These are phyloP conservation scores for Coffea humblotiana DNA, from an alignment of 305 asterid species.

Conservation along the genomic window DNA sequence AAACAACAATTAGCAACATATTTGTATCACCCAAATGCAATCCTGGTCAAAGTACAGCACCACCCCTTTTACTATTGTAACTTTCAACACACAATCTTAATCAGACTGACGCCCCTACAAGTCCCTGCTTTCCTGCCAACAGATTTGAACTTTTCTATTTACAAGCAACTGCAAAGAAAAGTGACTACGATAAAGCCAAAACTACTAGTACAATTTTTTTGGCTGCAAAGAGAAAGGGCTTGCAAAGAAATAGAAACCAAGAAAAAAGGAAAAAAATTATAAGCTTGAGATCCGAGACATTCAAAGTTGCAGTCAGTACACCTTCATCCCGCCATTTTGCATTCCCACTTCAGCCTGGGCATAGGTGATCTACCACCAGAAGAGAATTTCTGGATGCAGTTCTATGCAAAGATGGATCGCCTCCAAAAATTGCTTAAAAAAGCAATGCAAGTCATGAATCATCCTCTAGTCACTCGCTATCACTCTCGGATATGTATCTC, in stretches of 20 bases:
- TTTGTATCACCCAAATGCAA: too few relatives aligned
- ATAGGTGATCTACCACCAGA: background rate
- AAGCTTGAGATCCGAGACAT: background rate
- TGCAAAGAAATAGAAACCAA: background rate
- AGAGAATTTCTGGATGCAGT: background rate
- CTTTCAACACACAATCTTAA: too few relatives aligned
- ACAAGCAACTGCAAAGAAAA: background rate
- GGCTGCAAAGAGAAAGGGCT: too few relatives aligned
- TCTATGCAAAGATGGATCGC: background rate
- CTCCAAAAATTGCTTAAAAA: background rate
- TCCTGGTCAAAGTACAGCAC: too few relatives aligned
- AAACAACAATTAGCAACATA: too few relatives aligned
- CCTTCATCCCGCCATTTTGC: background rate
- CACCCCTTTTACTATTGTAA: too few relatives aligned
- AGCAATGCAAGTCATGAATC: background rate
- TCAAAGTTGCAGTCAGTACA: background rate
- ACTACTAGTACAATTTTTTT: background rate
- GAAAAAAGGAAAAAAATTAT: background rate
- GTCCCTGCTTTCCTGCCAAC: too few relatives aligned
- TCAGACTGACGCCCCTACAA: too few relatives aligned
- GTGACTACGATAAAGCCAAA: background rate
- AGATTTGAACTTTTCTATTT: background rate
- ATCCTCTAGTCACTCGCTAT: conserved; percentile 41
- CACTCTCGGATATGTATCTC: conserved; percentile 73
- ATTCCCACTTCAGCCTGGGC: background rate